Evolutionary conservation across 768 basidiomycete species (phyloP).

Genomic region (Termitomyces sp.): DNA sequence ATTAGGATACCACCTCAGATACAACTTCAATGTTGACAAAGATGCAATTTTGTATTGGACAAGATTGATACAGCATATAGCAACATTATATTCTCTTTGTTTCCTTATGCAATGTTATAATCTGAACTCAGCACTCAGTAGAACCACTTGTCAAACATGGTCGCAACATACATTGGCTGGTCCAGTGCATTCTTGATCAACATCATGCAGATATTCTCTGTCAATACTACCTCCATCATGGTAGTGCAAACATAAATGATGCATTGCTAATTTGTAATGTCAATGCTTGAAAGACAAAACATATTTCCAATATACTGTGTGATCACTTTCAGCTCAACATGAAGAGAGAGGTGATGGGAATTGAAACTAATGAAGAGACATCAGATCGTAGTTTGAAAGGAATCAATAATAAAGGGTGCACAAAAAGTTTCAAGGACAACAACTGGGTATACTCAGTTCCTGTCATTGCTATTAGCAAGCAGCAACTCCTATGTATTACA

Average conservation of each 20-base stretch:
- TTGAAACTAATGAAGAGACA: neutral
- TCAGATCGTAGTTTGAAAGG: too few species aligned
- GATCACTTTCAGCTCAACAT: neutral
- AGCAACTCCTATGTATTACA: neutral
- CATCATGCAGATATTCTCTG: too few species aligned
- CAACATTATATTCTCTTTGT: too few species aligned
- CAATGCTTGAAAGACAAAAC: too few species aligned
- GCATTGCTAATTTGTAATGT: neutral
- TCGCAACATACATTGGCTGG: too few species aligned
- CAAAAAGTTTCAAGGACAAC: neutral
- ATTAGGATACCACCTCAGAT: constrained; percentile 54
- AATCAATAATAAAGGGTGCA: neutral
- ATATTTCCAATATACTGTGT: neutral
- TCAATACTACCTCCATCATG: neutral
- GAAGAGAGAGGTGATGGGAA: neutral
- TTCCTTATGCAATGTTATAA: too few species aligned
- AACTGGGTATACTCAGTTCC: neutral
- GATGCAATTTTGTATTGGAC: too few species aligned
- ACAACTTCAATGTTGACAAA: constrained; percentile 46
- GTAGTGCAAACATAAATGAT: neutral
- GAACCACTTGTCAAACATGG: too few species aligned
- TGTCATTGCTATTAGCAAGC: neutral
- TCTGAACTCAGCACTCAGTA: too few species aligned
- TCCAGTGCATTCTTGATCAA: too few species aligned
- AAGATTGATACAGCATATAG: too few species aligned